Evolutionary conservation across 345 rosid genomes (phyloP), one percentile per base, ranked within the genome.

Genomic region (Populus alba): DNA sequence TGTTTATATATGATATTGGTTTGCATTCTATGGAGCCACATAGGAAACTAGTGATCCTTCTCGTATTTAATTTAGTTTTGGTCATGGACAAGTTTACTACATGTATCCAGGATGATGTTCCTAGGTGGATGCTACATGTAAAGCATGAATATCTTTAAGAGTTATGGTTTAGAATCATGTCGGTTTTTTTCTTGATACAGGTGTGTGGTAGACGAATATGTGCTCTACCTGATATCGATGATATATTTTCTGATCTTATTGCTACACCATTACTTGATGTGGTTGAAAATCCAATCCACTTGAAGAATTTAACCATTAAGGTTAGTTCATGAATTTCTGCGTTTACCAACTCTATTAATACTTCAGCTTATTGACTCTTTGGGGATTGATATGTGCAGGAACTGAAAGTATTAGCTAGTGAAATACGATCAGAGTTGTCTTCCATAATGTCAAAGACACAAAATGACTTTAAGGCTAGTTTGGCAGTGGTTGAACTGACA

Each of bases 401-500:
- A 77, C 80, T 95, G 87, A 93, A 89, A 80, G 87, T 81, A 67
- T 81, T 93, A 83, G 89, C 97, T 16, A 86, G 80, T 75, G 99
- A 95, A 81, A 88, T 93, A 35, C 90, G 93, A 67, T 78, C 77
- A 5, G 94, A 93, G 73, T 80, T 95, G 79, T 83, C 80, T 57
- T 87, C 92, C 62, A 76, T 84, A 61, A 57, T 87, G 76, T 82
- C 86, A 61, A 83, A 85, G 82, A 85, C 81, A 22, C 86, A 79
- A 73, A 92, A 86, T 62, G 83, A 89, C 67, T 79, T 88, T n/a
- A 89, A 83, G 59, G 89, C 95, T 70, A 87, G 94, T 86, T 84
- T 93, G 78, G 97, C 97, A 35, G 87, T 87, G 3, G 89, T 88
- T 70, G 98, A 95, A 81, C 85, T 95, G 78, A 95, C 98, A 0